Conservation (phyloP, 371 early-diverging fungal species). For the Mucor indicus region DNA sequence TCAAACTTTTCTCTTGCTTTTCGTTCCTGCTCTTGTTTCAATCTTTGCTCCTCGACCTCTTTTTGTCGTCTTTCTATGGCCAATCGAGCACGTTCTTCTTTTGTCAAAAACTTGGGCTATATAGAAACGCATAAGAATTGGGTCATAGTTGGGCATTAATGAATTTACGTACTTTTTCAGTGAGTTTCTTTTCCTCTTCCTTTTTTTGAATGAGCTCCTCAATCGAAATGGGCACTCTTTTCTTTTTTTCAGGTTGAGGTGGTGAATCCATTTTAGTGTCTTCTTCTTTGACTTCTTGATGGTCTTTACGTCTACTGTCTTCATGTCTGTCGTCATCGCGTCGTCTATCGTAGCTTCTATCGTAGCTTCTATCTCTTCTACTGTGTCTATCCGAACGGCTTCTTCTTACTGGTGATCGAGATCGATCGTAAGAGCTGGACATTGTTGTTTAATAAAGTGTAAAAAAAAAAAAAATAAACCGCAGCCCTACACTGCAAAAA, state of each 20-base stretch:
- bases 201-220: slow-evolving; percentile 73
- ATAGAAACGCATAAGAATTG: background rate
- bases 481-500: background rate
- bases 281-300: slow-evolving; percentile 13
- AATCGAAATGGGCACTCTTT: slow-evolving; percentile 67
- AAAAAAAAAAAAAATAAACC: background rate
- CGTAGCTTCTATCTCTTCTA: slow-evolving; percentile 22
- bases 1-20: slow-evolving; percentile 57
- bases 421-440: slow-evolving; percentile 10
- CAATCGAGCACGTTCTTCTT: slow-evolving; percentile 85
- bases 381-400: slow-evolving; percentile 21
- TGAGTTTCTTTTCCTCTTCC: slow-evolving; percentile 49
- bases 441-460: slow-evolving; percentile 3
- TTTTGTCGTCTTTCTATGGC: slow-evolving; percentile 82
- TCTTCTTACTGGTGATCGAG: slow-evolving; percentile 18
- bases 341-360: slow-evolving; percentile 20
- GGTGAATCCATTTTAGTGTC: slow-evolving; percentile 15
- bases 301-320: slow-evolving; percentile 3
- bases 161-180: slow-evolving; percentile 44
- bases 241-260: slow-evolving; percentile 17
- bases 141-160: background rate
- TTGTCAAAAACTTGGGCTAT: slow-evolving; percentile 86
- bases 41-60: slow-evolving; percentile 75
- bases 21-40: slow-evolving; percentile 62
- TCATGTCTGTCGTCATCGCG: slow-evolving; percentile 16